phyloP scores from a whole-genome alignment of 257 asterid genomes.

The Perilla frutescens region DNA sequence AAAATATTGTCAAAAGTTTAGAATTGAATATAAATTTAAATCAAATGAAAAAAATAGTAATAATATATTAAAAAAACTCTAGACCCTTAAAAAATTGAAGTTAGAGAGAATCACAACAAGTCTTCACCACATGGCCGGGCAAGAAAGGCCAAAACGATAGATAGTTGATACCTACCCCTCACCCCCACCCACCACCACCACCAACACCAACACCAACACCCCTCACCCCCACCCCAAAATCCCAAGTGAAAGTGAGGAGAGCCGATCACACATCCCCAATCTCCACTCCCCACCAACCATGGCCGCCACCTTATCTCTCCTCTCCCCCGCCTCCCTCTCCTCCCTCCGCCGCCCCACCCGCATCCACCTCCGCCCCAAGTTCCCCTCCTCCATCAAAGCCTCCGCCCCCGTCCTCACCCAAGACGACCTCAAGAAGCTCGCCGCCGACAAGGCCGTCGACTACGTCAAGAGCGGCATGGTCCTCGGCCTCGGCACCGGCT shows the following conservation, averaged over 20 bases:
- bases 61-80: no score
- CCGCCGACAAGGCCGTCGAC: slow-evolving; percentile 94
- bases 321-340: slow-evolving; percentile 32
- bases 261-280: slow-evolving; percentile 35
- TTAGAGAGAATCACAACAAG: no score
- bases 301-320: slow-evolving; percentile 49
- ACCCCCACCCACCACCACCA: neutral
- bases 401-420: slow-evolving; percentile 74
- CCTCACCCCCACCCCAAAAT: no score
- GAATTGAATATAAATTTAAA: no score
- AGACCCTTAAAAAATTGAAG: no score
- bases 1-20: no score
- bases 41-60: no score
- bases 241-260: slow-evolving; percentile 3
- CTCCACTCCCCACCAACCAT: slow-evolving; percentile 39
- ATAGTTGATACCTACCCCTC: no score
- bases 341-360: slow-evolving; percentile 31
- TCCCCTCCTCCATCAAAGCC: slow-evolving; percentile 38
- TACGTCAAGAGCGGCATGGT: slow-evolving; percentile 91
- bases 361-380: slow-evolving; percentile 33
- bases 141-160: no score
- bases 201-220: neutral
- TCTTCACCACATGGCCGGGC: no score
- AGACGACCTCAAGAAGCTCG: slow-evolving; percentile 83
- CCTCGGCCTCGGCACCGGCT: slow-evolving; percentile 95